These are phyloP conservation scores for Cercospora sp. DNA, from an alignment of 2,329 filamentous ascomycete genomes.

Conservation along the genomic window DNA sequence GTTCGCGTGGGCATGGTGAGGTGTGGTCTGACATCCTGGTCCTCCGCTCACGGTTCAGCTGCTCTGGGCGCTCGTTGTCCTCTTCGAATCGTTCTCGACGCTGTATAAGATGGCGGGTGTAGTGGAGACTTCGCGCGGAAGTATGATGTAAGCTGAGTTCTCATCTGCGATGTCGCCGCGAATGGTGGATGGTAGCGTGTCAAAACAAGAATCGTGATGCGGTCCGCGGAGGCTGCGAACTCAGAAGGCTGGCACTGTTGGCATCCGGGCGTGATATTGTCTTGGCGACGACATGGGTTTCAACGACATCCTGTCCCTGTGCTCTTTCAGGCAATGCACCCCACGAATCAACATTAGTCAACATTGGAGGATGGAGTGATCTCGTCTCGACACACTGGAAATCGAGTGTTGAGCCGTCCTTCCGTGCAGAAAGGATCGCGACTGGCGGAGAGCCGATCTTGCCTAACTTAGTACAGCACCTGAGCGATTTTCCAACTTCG, in stretches of 20 bases:
- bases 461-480: not conserved
- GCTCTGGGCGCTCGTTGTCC: not conserved
- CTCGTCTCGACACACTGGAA: not conserved
- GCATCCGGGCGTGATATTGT: not conserved
- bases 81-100: not conserved
- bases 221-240: not conserved
- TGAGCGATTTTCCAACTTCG: not conserved
- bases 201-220: conserved; percentile 1
- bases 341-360: not conserved
- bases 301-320: not conserved
- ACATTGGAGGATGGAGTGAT: not conserved
- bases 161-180: not conserved
- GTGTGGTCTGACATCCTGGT: not conserved
- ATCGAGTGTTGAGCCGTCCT: not conserved
- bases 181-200: not conserved
- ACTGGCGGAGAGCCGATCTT: not conserved
- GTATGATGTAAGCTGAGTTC: conserved; percentile 8
- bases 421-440: not conserved
- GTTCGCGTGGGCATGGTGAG: conserved; percentile 6
- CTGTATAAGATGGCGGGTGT: not conserved
- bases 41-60: not conserved
- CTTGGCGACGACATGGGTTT: not conserved
- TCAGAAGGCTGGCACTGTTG: not conserved
- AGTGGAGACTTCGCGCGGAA: not conserved
- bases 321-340: not conserved